Percentiles rank a stretch among this genome's conserved stretches.
Evolutionary conservation across 495 filamentous ascomycete genomes (phyloP).

Genomic region (Thermothielavioides terrestris): DNA sequence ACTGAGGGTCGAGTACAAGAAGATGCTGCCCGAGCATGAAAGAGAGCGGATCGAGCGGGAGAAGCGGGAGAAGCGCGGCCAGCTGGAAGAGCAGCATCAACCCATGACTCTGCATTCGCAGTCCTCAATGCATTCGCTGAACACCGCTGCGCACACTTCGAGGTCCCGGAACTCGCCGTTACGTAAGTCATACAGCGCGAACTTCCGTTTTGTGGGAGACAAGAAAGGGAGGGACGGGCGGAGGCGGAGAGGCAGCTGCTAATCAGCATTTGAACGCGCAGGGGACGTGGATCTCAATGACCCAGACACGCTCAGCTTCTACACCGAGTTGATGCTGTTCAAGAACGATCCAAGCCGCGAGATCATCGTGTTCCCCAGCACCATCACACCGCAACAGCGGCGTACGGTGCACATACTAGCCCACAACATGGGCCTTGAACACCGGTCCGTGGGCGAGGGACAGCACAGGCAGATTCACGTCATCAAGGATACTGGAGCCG

Average conservation of each 20-base stretch:
- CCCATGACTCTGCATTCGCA: conserved; percentile 64
- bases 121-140: conserved; percentile 73
- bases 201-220: too few species aligned
- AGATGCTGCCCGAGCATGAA: conserved; percentile 93
- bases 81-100: conserved; percentile 93
- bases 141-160: conserved; percentile 40
- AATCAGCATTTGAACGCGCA: conserved; percentile 14
- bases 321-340: conserved; percentile 82
- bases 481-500: conserved; percentile 51
- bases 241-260: conserved; percentile 28
- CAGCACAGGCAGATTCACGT: conserved; percentile 84
- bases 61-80: conserved; percentile 92
- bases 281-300: conserved; percentile 87
- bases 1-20: conserved; percentile 95
- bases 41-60: conserved; percentile 94
- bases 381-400: conserved; percentile 72
- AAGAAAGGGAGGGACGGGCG: too few species aligned
- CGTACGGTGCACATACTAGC: conserved; percentile 88
- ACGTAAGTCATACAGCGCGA: conserved; percentile 23
- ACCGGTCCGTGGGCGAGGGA: conserved; percentile 77
- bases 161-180: conserved; percentile 32
- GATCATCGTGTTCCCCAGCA: conserved; percentile 70
- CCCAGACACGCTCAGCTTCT: conserved; percentile 74
- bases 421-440: conserved; percentile 86
- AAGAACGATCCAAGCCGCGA: conserved; percentile 70